Percentiles rank a stretch among this genome's conserved stretches.
phyloP scores from a whole-genome alignment of 345 rosid genomes.

The Hibiscus tridactylites region DNA sequence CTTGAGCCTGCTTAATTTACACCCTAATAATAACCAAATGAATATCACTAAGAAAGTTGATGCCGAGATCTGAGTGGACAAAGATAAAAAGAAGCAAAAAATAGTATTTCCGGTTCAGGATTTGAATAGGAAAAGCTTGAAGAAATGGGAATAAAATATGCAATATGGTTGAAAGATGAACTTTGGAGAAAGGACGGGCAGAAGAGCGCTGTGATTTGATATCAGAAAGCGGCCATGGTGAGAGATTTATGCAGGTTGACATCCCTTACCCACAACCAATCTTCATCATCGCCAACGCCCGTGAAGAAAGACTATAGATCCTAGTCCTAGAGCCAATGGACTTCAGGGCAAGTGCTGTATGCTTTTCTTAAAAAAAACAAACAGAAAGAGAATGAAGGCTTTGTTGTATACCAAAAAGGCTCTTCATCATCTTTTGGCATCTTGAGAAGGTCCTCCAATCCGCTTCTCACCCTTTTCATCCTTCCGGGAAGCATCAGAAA shows the following conservation, averaged over 20 bases:
- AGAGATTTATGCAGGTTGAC: background rate
- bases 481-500: constrained; percentile 15
- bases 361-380: background rate
- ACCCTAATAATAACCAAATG: no score
- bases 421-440: constrained; percentile 6
- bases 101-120: background rate
- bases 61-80: no score
- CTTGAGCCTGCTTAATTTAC: no score
- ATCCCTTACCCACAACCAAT: background rate
- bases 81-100: background rate
- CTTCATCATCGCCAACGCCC: background rate
- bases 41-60: no score
- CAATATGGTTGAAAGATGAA: background rate
- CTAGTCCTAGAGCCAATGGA: background rate
- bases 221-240: background rate
- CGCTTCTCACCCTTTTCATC: constrained; percentile 21
- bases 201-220: background rate
- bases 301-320: background rate
- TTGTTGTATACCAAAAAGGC: background rate
- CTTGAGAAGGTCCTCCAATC: constrained; percentile 15
- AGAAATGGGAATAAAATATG: background rate
- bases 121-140: background rate
- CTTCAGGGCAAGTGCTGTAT: background rate
- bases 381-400: background rate
- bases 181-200: background rate